These are phyloP conservation scores for Plasmodium coatneyi DNA, from an alignment of 169 alveolate species.

Conservation along the genomic window DNA sequence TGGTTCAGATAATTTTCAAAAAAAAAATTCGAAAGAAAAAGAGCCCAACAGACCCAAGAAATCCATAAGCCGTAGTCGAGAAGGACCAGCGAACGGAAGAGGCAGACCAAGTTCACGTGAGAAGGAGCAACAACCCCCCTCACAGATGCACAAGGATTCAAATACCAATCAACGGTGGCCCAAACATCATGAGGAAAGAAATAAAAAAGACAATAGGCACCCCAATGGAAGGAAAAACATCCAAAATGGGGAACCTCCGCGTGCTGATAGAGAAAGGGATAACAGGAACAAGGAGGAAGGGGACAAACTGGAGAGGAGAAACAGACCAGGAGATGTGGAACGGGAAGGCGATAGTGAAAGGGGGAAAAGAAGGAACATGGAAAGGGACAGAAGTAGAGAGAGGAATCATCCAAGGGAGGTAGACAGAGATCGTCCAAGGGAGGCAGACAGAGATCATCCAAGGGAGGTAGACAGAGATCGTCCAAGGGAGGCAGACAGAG, in stretches of 20 bases:
- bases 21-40: not conserved
- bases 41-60: not conserved
- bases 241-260: not conserved
- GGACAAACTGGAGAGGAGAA: not conserved
- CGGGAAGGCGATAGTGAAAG: not conserved
- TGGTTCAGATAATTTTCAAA: not conserved
- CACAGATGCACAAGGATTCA: not conserved
- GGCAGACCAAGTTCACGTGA: not conserved
- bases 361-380: not conserved
- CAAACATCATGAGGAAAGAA: not conserved
- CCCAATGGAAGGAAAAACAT: not conserved
- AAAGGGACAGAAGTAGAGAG: constrained; percentile 1
- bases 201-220: not conserved
- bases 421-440: constrained; percentile 11
- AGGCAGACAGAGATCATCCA: constrained; percentile 6
- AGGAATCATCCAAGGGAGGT: not conserved
- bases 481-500: constrained; percentile 13
- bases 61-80: constrained; percentile 13
- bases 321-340: not conserved
- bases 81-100: not conserved
- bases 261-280: constrained; percentile 9
- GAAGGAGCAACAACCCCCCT: not conserved
- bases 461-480: constrained; percentile 6
- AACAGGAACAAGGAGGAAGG: not conserved
- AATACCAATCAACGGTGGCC: not conserved